A percentile compares a stretch with the other conserved stretches of the same genome.
phyloP scores from a whole-genome alignment of 148 eudicot species.

The Silene conica region DNA sequence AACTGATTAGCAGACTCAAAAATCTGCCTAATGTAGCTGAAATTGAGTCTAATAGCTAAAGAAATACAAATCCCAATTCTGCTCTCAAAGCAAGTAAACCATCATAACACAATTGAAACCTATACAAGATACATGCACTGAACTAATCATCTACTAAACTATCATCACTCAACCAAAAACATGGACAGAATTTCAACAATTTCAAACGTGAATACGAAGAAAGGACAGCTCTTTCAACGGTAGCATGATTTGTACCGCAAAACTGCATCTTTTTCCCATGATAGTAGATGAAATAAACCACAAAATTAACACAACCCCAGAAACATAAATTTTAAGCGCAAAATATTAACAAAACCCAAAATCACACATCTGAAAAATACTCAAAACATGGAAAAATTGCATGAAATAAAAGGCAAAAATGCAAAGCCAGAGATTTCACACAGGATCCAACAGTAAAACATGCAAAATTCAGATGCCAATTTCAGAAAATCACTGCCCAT shows the following conservation, averaged over 20 bases:
- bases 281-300: neutral
- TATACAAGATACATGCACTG: constrained; percentile 1
- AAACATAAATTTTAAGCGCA: neutral
- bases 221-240: neutral
- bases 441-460: constrained; percentile 20
- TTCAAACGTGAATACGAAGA: neutral
- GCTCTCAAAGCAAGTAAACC: constrained; percentile 1
- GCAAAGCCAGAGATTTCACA: neutral
- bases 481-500: constrained; percentile 11
- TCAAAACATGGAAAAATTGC: neutral
- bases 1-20: constrained; percentile 4
- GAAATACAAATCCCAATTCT: neutral
- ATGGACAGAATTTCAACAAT: constrained; percentile 4
- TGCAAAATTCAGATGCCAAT: constrained; percentile 17
- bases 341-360: neutral
- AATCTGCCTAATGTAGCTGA: constrained; percentile 17
- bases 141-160: neutral
- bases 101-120: neutral
- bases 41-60: constrained; percentile 11
- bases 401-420: neutral
- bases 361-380: neutral
- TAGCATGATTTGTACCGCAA: constrained; percentile 4
- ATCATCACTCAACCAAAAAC: neutral
- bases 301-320: neutral
- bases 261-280: neutral